Evolutionary conservation across 176 grass and related monocot genomes (phyloP).

Genomic region (Rhipidocladum racemiflorum): DNA sequence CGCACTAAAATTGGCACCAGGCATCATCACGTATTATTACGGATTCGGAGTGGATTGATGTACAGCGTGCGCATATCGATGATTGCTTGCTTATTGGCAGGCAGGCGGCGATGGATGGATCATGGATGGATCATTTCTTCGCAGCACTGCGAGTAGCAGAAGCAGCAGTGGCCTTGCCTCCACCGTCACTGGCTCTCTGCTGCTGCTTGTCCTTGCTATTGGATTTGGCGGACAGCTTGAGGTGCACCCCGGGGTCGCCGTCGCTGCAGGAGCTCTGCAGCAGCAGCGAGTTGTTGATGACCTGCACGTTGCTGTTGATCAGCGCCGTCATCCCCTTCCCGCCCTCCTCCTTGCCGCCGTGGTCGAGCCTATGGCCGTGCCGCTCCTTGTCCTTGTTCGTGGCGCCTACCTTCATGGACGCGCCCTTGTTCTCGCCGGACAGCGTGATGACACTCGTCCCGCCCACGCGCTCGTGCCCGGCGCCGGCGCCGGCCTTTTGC

Average conservation of each 20-base stretch:
- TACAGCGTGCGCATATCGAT: not conserved
- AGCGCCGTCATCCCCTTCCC: conserved; percentile 24
- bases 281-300: conserved; percentile 79
- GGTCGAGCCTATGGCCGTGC: not conserved
- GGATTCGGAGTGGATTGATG: too few relatives aligned
- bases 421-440: conserved; percentile 69
- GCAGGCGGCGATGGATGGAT: not conserved
- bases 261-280: conserved; percentile 49
- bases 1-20: too few relatives aligned
- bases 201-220: conserved; percentile 25
- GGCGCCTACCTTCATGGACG: conserved; percentile 54
- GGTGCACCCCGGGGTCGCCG: conserved; percentile 54
- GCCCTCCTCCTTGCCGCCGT: not conserved
- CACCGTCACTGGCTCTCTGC: not conserved
- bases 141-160: not conserved
- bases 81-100: not conserved
- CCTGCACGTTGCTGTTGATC: conserved; percentile 80
- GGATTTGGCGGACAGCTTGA: conserved; percentile 38
- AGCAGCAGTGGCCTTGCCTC: not conserved
- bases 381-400: conserved; percentile 10
- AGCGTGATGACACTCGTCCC: conserved; percentile 55
- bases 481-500: conserved; percentile 32
- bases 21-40: too few relatives aligned
- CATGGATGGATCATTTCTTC: not conserved
- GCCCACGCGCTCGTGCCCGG: not conserved